Base-by-base conservation (phyloP, 2,329 filamentous ascomycete species). In the Chrysoporthe cubensis region DNA sequence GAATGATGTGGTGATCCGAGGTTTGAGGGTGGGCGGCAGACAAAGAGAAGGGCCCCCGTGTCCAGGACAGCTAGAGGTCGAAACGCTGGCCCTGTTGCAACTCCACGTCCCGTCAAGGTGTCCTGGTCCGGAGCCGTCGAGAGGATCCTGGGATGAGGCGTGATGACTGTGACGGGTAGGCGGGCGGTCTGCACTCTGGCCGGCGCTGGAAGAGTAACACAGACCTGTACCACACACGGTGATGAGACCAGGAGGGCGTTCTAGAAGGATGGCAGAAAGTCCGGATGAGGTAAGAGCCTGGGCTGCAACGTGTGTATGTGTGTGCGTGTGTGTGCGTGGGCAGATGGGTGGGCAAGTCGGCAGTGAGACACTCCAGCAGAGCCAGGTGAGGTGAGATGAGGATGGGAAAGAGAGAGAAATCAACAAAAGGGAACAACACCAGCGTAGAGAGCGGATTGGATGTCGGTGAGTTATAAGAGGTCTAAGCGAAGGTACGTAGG, bases 371-470 rank as follows among this genome's bases (percentile, higher is more conserved):
- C 65, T 65, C 54, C 56, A 69, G 65, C 65, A 70, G 66, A 69
- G 54, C 44, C 61, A 65, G 66, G 50, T 43, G 52, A 42, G 56
- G 62, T 43, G 40, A 48, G 48, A 64, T 46, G 58, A 63, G 59
- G 64, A 46, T 62, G 61, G 58, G 52, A 66, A 68, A 65, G 60
- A 66, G 60, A 67, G 63, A 54, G 64, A 69, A 66, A 54, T 16
- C 65, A 66, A 61, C 63, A 67, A 68, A 69, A 70, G 59, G 62
- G 58, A 68, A 64, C 54, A 58, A 62, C 62, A 52, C 68, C 3
- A 62, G 68, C 42, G 68, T 32, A 63, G 63, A 62, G 65, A 68
- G 68, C 61, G 66, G 62, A 69, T 59, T 64, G 66, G 68, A 46
- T 67, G 50, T 59, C 65, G 62, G 65, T 59, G 59, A 50, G 59